Conservation (phyloP, 441 rosid genomes). For the Gossypium laxum region DNA sequence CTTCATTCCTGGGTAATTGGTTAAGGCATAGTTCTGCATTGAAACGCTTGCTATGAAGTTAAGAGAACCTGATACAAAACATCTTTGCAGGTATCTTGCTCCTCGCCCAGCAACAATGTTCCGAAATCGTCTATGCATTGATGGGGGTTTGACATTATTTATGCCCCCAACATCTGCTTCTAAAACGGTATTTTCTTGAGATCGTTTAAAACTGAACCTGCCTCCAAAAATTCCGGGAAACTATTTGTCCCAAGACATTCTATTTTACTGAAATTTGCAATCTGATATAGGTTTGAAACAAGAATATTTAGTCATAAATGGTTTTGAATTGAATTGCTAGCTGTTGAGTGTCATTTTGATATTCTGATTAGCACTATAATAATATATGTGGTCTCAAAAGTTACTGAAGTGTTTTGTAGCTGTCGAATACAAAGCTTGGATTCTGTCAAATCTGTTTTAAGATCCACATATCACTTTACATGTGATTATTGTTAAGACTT, state of each 20-base stretch:
- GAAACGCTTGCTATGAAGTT: constrained; percentile 8
- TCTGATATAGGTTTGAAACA: background rate
- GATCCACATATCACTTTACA: background rate
- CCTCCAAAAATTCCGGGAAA: background rate
- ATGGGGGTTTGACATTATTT: constrained; percentile 86
- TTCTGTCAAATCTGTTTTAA: background rate
- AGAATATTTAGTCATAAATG: background rate
- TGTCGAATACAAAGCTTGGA: background rate
- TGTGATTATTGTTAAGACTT: background rate
- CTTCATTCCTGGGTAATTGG: constrained; percentile 70
- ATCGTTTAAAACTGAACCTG: background rate
- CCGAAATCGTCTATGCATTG: constrained; percentile 71
- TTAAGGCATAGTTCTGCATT: constrained; percentile 8
- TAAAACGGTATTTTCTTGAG: constrained; percentile 51
- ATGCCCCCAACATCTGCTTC: constrained; percentile 92
- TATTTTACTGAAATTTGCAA: background rate
- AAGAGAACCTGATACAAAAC: constrained; percentile 8
- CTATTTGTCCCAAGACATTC: background rate
- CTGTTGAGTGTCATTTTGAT: background rate
- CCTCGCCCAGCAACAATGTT: constrained; percentile 83
- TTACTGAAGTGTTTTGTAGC: background rate
- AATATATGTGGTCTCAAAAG: background rate
- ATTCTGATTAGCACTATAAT: background rate
- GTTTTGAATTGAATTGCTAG: background rate
- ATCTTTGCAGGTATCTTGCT: constrained; percentile 64